Base-by-base conservation (phyloP, 176 grass and related monocot genomes). In the Avena insularis region DNA sequence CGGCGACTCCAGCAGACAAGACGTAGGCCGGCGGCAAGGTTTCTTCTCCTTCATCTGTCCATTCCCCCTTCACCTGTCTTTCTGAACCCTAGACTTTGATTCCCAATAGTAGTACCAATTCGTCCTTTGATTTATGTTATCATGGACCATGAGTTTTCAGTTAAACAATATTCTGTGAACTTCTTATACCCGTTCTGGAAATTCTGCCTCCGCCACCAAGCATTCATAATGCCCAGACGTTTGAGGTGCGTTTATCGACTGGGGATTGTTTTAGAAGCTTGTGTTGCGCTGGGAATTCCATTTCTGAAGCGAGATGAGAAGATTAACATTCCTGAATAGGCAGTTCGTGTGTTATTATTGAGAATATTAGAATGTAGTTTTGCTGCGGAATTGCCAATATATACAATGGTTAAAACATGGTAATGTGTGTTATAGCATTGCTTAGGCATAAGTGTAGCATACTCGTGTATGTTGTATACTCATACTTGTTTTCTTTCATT, bases 401-500 rank as follows among this genome's bases (percentile, higher is more conserved):
- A 1, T 49, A 53, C 16, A 73, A 60, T 7, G 20, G 47, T 1
- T 63, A 73, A 73, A 12, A 5, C 51, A 36, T 9, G 16, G 21
- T 79, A 2, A 59, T 20, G 3, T 9, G 19, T 65, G 47, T 12
- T 81, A 62, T 64, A 35, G 54, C 71, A 20, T 23, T 64, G 20
- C 19, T 46, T 31, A 65, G 55, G 79, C 21, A 66, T 49, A 63
- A 19, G 5, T 12, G n/a, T 72, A 47, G 49, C 31, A 50, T 51
- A 25, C 43, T 12, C 63, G 45, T 58, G 17, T 60, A 13, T 61
- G 61, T 10, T 49, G 23, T 60, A 9, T 16, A 57, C 54, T 56
- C 15, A 14, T 61, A 70, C n/a, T 78, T 77, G 20, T 77, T 40
- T 59, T 17, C 31, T 83, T 82, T 46, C 9, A 56, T 25, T 40